Conservation (phyloP, 1,139 yeast genomes). For the Hanseniaspora sp. region DNA sequence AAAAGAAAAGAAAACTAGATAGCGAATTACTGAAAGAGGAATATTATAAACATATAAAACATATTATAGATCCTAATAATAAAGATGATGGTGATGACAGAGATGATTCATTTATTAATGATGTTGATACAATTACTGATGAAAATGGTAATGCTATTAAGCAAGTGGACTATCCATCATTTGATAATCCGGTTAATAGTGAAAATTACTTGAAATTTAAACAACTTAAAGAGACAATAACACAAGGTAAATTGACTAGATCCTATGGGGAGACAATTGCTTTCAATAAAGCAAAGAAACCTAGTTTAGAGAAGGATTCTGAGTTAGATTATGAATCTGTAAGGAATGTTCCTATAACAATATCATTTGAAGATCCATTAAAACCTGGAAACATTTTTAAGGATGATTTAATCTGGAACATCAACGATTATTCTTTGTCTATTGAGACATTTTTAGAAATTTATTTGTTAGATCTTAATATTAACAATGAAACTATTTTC, state of each 20-base stretch:
- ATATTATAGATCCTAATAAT: constrained; percentile 22
- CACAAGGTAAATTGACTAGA: constrained; percentile 27
- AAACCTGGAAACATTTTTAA: constrained; percentile 37
- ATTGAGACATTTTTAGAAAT: constrained; percentile 77
- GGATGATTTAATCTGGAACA: constrained; percentile 85
- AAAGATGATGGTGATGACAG: constrained; percentile 21
- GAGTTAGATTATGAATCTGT: constrained; percentile 4
- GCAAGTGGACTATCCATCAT: constrained; percentile 26
- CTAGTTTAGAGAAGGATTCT: not conserved
- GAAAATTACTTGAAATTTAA: constrained; percentile 28
- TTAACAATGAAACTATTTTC: constrained; percentile 43
- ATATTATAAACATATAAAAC: constrained; percentile 16
- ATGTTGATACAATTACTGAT: constrained; percentile 16
- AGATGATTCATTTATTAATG: not conserved
- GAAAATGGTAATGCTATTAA: constrained; percentile 4
- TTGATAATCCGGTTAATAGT: constrained; percentile 26
- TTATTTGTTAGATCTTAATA: constrained; percentile 71
- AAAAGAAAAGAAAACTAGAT: constrained; percentile 19
- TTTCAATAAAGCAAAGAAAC: constrained; percentile 6
- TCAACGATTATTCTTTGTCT: constrained; percentile 63
- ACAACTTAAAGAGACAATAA: constrained; percentile 28
- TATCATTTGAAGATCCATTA: constrained; percentile 60
- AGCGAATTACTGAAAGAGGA: constrained; percentile 3
- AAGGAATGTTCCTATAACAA: constrained; percentile 47
- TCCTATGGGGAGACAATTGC: constrained; percentile 24